Evolutionary conservation across 164 flowering plant species (phyloP).

Genomic region (Kingdonia uniflora): DNA sequence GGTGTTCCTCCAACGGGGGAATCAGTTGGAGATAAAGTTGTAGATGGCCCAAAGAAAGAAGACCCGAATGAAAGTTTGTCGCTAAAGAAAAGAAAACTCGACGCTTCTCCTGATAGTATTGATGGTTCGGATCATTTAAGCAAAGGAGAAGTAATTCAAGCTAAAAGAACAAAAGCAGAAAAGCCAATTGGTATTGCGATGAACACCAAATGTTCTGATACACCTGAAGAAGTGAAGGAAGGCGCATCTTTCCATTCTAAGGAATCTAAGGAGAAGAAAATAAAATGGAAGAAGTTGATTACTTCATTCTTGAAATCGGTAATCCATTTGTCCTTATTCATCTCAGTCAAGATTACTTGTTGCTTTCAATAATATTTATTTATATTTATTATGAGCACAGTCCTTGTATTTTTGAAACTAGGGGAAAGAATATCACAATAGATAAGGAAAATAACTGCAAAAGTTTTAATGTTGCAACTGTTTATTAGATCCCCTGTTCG

Average conservation of each 20-base stretch:
- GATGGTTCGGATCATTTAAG: slow-evolving; percentile 18
- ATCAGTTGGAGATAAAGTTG: slow-evolving; percentile 10
- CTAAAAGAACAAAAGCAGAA: slow-evolving; percentile 19
- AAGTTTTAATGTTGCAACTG: no score
- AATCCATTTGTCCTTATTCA: slow-evolving; percentile 8
- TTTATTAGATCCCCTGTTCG: no score
- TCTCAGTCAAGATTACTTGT: no score
- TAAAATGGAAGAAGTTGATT: slow-evolving; percentile 89
- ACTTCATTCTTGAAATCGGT: slow-evolving; percentile 61
- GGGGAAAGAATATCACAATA: no score
- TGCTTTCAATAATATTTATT: no score
- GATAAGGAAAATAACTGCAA: no score
- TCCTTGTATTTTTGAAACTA: no score
- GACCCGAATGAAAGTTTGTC: slow-evolving; percentile 24
- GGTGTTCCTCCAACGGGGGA: slow-evolving; percentile 20
- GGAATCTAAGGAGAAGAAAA: slow-evolving; percentile 24
- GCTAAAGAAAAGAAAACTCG: slow-evolving; percentile 39
- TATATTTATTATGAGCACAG: no score
- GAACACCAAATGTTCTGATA: slow-evolving; percentile 15
- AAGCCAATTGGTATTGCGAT: slow-evolving; percentile 10
- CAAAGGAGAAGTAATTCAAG: slow-evolving; percentile 46
- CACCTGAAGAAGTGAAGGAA: slow-evolving; percentile 12
- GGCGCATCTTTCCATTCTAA: slow-evolving; percentile 8
- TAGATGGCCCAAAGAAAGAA: slow-evolving; percentile 21
- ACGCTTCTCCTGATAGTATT: slow-evolving; percentile 19